Evolutionary conservation across 2,329 filamentous ascomycete species (phyloP).

Genomic region (Pseudocercospora eumusae): DNA sequence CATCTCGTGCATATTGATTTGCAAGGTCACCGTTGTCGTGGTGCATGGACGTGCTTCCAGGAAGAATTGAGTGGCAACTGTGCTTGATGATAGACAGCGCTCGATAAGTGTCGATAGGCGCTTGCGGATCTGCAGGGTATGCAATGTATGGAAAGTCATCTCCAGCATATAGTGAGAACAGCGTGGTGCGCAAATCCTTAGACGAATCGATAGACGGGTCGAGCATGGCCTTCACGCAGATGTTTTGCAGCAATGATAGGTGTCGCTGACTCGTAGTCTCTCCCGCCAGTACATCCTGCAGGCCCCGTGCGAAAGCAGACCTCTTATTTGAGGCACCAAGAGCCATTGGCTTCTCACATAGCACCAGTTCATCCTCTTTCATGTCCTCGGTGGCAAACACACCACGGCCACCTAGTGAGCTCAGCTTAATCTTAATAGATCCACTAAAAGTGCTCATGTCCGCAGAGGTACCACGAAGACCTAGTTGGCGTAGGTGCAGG

Average conservation of each 20-base stretch:
- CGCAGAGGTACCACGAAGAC: background rate
- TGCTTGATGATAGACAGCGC: constrained; percentile 20
- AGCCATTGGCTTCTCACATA: constrained; percentile 40
- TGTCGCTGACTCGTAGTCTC: constrained; percentile 8
- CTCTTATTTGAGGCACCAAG: background rate
- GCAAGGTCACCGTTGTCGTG: constrained; percentile 11
- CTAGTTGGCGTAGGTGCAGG: background rate
- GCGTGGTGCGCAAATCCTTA: background rate
- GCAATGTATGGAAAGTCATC: background rate
- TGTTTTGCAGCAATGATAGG: constrained; percentile 13
- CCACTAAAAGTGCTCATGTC: constrained; percentile 8
- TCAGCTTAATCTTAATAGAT: constrained; percentile 15
- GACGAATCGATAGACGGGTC: background rate
- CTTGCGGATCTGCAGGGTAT: background rate
- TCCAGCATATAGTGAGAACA: constrained; percentile 11
- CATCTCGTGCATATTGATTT: background rate
- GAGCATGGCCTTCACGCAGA: constrained; percentile 7
- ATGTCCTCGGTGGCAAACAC: constrained; percentile 46
- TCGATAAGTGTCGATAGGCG: constrained; percentile 13
- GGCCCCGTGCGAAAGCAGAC: constrained; percentile 2
- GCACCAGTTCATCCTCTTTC: constrained; percentile 44
- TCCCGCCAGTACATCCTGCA: constrained; percentile 5
- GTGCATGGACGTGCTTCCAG: constrained; percentile 18
- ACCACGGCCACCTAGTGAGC: constrained; percentile 44
- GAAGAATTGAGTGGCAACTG: constrained; percentile 18